Conservation (phyloP, 2,329 filamentous ascomycete species). For the Lomentospora prolificans region DNA sequence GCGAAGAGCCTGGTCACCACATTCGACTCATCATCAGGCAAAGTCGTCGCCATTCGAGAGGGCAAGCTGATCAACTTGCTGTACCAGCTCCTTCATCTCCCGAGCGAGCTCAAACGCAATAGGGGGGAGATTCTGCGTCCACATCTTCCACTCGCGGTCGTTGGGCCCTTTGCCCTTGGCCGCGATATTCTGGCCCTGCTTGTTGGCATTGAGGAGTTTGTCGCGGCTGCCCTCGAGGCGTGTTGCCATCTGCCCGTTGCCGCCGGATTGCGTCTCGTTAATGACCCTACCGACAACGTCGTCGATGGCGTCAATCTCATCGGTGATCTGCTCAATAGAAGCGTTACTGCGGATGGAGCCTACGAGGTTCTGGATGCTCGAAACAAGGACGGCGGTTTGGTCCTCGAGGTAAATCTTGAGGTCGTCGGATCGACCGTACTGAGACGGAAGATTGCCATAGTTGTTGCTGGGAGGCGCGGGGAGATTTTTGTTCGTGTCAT, state of each 20-base stretch:
- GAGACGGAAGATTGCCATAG: conserved; percentile 18
- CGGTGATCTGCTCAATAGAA: conserved; percentile 52
- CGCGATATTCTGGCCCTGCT: conserved; percentile 50
- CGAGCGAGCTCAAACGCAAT: conserved; percentile 81
- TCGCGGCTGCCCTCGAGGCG: conserved; percentile 54
- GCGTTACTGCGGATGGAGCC: conserved; percentile 58
- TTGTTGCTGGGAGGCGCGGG: conserved; percentile 26
- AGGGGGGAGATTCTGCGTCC: conserved; percentile 64
- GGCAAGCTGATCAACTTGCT: conserved; percentile 30
- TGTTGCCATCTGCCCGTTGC: conserved; percentile 40
- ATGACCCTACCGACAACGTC: conserved; percentile 62
- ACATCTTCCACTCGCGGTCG: conserved; percentile 48
- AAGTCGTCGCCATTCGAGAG: conserved; percentile 33
- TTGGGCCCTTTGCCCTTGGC: conserved; percentile 36
- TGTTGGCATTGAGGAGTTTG: conserved; percentile 53
- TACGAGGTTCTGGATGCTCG: conserved; percentile 75
- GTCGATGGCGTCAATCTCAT: conserved; percentile 62
- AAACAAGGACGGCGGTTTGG: conserved; percentile 68
- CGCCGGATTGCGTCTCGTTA: conserved; percentile 49
- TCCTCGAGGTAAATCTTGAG: conserved; percentile 69
- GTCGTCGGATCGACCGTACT: conserved; percentile 35
- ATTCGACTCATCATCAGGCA: conserved; percentile 21
- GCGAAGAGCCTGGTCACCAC: not conserved
- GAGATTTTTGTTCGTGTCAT: conserved; percentile 23
- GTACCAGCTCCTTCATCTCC: conserved; percentile 64